These are phyloP conservation scores for Salvia miltiorrhiza DNA, from an alignment of 257 asterid species.

Conservation along the genomic window DNA sequence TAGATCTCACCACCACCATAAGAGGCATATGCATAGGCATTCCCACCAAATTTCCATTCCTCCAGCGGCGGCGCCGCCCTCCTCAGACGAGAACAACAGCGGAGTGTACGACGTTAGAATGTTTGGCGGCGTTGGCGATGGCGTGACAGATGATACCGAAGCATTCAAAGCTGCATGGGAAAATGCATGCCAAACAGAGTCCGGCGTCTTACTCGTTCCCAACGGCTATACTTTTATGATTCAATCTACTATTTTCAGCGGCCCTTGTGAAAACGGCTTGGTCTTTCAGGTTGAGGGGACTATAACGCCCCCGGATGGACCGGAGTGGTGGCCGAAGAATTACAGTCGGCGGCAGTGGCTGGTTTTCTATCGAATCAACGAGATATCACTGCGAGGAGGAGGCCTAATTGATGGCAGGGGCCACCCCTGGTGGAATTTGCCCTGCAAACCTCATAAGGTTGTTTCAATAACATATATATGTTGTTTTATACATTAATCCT, in stretches of 20 bases:
- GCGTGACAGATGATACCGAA: slow-evolving; percentile 44
- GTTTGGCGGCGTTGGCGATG: slow-evolving; percentile 54
- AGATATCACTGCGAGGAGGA: slow-evolving; percentile 47
- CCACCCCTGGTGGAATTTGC: slow-evolving; percentile 55
- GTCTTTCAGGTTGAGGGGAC: slow-evolving; percentile 58
- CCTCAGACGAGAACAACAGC: slow-evolving; percentile 12
- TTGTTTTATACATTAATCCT: background rate
- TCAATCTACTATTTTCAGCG: slow-evolving; percentile 57
- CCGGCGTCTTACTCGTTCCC: slow-evolving; percentile 41
- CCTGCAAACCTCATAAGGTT: slow-evolving; percentile 73
- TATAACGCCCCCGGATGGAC: slow-evolving; percentile 59
- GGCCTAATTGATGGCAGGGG: slow-evolving; percentile 62
- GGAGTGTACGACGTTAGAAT: slow-evolving; percentile 37
- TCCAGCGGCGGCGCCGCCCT: slow-evolving; percentile 17
- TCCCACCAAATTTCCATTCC: slow-evolving; percentile 32
- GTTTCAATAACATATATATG: too few species aligned
- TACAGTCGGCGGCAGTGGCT: slow-evolving; percentile 57
- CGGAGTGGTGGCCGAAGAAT: slow-evolving; percentile 49
- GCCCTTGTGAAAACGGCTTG: slow-evolving; percentile 49
- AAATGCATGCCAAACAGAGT: slow-evolving; percentile 41
- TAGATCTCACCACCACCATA: slow-evolving; percentile 42
- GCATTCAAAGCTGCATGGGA: slow-evolving; percentile 61
- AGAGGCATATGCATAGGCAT: slow-evolving; percentile 26
- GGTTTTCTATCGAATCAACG: slow-evolving; percentile 47
- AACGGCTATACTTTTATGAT: slow-evolving; percentile 42